A percentile compares a stretch with the other conserved stretches of the same genome.
Evolutionary conservation across 106 monocot genomes (phyloP).

Genomic region (Dendrobium chrysotoxum): DNA sequence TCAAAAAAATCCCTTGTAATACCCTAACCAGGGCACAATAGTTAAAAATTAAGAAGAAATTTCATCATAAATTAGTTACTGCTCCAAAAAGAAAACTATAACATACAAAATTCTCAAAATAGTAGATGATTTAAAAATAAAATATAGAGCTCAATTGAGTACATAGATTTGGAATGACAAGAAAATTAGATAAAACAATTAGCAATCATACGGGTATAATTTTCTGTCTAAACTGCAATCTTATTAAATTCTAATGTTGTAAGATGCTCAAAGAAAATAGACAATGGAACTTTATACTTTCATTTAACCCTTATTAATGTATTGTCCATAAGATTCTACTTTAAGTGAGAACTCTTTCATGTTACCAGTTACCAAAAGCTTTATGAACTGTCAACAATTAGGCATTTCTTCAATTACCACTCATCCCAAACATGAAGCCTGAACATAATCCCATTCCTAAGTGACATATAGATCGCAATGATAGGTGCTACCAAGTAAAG

Average conservation of each 20-base stretch:
- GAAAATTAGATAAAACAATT: too few species aligned
- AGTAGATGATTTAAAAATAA: background rate
- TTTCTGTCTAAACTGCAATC: background rate
- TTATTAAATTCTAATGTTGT: background rate
- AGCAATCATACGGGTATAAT: background rate
- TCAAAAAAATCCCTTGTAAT: background rate
- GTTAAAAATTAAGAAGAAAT: background rate
- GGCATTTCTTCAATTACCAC: too few species aligned
- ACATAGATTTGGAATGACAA: background rate
- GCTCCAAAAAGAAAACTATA: background rate
- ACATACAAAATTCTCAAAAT: background rate
- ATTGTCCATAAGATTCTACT: background rate
- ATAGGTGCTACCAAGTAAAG: background rate
- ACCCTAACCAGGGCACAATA: background rate
- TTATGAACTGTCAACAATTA: too few species aligned
- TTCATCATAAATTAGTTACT: background rate
- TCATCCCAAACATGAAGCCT: background rate
- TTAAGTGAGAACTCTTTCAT: too few species aligned
- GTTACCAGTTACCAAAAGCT: too few species aligned
- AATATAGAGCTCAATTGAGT: background rate
- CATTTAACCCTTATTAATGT: background rate
- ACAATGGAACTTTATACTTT: too few species aligned
- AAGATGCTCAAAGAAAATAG: background rate
- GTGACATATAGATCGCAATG: too few species aligned
- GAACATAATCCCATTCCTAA: background rate